Evolutionary conservation across 108 stramenopile species (phyloP).

Genomic region (Ochromonas danica): DNA sequence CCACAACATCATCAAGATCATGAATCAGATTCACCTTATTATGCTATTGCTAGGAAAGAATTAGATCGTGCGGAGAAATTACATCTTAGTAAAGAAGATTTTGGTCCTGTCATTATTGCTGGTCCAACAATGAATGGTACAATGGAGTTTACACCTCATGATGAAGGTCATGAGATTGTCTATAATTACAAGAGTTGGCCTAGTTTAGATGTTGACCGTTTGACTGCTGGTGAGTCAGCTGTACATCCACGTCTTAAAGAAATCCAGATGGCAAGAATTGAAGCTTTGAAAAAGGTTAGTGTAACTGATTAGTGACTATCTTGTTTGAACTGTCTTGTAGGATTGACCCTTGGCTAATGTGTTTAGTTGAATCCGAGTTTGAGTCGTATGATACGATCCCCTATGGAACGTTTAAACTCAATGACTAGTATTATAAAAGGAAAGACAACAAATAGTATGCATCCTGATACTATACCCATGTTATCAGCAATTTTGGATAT

Average conservation of each 20-base stretch:
- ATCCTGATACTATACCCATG: too few species aligned
- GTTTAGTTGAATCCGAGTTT: neutral
- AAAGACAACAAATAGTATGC: too few species aligned
- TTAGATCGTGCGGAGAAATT: constrained; percentile 8
- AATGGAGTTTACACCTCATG: neutral
- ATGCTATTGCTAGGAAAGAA: neutral
- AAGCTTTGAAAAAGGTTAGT: constrained; percentile 1
- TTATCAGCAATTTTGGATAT: neutral
- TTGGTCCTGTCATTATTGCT: constrained; percentile 17
- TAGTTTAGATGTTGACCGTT: neutral
- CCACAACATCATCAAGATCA: too few species aligned
- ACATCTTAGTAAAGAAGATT: neutral
- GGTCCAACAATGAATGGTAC: neutral
- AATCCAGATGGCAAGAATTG: neutral
- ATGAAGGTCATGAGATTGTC: neutral
- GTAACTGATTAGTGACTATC: too few species aligned
- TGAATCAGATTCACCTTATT: neutral
- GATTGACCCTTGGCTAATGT: too few species aligned
- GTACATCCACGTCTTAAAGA: neutral
- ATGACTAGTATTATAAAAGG: too few species aligned
- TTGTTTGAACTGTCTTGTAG: too few species aligned
- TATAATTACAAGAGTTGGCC: constrained; percentile 27
- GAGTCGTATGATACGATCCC: neutral
- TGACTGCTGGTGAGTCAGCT: neutral
- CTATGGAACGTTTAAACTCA: neutral